Base-by-base conservation (phyloP, 2,329 filamentous ascomycete genomes). In the Aureobasidium mangrovei region DNA sequence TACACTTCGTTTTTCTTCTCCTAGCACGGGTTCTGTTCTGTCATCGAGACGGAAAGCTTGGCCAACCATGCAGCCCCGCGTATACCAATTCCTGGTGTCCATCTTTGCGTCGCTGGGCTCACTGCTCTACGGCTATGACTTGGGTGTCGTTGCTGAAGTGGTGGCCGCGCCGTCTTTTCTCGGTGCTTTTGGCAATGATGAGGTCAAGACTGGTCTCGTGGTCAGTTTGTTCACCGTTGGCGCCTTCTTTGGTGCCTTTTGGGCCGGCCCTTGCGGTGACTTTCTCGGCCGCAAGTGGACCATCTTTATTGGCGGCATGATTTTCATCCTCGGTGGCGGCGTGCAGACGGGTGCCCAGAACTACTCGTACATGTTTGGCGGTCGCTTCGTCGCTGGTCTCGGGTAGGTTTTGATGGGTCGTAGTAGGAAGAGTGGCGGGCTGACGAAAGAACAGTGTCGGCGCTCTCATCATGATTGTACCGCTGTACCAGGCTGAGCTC, bases 401-500 rank as follows among this genome's bases (percentile, higher is more conserved):
- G 62, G 43, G 43, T 46, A 46, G 26, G 43, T 35, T 35, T 12
- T 6, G 18, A 18, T 18, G 18, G 18, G 18, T 18, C 5, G 6
- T 5, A 18, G 3, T 32, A 8, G 7, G 3, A 24, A 24, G 2
- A 27, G 2, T 3, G 33, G 18, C 32, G 6, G 32, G 7, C 27
- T 5, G 10, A 45, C 2, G 18, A 3, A 26, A 5, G 4, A 2
- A 1, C 18, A 46, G 61, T 26, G 59, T 63, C 5, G 61, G 61
- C 5, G 57, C 69, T 12, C 76, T 89, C 69, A 91, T 56, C 72
- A 88, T 60, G 57, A 60, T 74, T 81, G 82, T 89, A 66, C 86
- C 88, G 63, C 75, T 88, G 55, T 89, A 91, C 77, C 91, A 91
- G 84, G 87, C 84, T 42, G 86, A 90, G 71, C 86, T 90, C 65